Conservation (phyloP, 2,329 filamentous ascomycete genomes). For the Cladosporium velox region DNA sequence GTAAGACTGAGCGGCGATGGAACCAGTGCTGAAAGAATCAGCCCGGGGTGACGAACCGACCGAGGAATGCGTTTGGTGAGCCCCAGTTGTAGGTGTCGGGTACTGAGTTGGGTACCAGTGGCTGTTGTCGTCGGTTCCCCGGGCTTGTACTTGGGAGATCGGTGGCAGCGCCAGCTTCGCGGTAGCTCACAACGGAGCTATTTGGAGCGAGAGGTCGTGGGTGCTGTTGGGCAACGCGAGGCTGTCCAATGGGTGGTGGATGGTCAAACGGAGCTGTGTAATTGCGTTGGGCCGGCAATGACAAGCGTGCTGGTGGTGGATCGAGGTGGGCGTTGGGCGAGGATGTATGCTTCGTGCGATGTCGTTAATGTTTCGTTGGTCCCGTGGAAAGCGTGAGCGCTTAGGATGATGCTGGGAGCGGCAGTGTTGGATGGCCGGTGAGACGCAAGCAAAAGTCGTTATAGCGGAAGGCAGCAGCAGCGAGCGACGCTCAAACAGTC, state of each 20-base stretch:
- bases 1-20: conserved; percentile 43
- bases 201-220: not conserved
- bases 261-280: conserved; percentile 1
- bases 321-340: not conserved
- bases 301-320: not conserved
- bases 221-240: conserved; percentile 11
- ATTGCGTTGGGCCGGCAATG: not conserved
- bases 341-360: conserved; percentile 14
- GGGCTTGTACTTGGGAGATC: conserved; percentile 79
- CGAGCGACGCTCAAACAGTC: conserved; percentile 35
- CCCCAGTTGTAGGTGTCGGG: conserved; percentile 17
- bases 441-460: conserved; percentile 21
- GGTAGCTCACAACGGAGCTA: conserved; percentile 52
- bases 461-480: conserved; percentile 22
- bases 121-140: conserved; percentile 63
- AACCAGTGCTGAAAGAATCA: conserved; percentile 68
- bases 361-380: conserved; percentile 20
- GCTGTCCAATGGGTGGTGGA: conserved; percentile 18
- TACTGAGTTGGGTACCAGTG: conserved; percentile 21
- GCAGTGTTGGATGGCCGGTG: conserved; percentile 16
- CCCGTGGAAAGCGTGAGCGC: conserved; percentile 20
- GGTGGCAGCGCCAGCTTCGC: conserved; percentile 94
- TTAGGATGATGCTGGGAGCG: conserved; percentile 14
- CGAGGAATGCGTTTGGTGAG: conserved; percentile 63
- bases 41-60: conserved; percentile 74